Conservation (phyloP, 2,329 filamentous ascomycete genomes). For the Alternaria longipes region DNA sequence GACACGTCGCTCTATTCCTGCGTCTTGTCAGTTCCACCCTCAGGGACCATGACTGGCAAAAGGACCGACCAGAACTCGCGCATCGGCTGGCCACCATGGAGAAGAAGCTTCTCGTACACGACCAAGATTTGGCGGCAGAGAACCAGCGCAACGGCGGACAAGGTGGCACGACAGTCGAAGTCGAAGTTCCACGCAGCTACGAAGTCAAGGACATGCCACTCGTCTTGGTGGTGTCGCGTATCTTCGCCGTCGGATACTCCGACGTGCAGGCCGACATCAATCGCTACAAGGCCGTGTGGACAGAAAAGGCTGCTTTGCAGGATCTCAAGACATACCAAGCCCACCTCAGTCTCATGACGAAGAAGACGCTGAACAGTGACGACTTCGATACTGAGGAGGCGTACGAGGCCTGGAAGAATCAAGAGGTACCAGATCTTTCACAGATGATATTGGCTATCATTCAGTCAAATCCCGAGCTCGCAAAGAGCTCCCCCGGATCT, state of each 20-base stretch:
- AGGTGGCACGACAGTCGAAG: conserved; percentile 76
- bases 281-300: conserved; percentile 82
- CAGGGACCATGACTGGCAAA: conserved; percentile 83
- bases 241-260: conserved; percentile 82
- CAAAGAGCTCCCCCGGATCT: conserved; percentile 73
- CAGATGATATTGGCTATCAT: conserved; percentile 94
- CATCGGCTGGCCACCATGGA: conserved; percentile 82
- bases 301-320: conserved; percentile 85
- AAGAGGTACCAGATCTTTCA: conserved; percentile 85
- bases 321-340: conserved; percentile 95
- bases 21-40: conserved; percentile 82
- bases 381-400: conserved; percentile 92
- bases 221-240: conserved; percentile 84
- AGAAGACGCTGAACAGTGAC: conserved; percentile 77
- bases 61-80: conserved; percentile 85
- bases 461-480: conserved; percentile 83
- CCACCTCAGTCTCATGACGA: conserved; percentile 80
- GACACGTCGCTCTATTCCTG: conserved; percentile 94
- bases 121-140: conserved; percentile 81
- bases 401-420: conserved; percentile 89
- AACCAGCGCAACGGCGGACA: conserved; percentile 65
- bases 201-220: conserved; percentile 97
- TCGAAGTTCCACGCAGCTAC: conserved; percentile 82
- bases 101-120: conserved; percentile 91
- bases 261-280: conserved; percentile 90